Evolutionary conservation across 148 eudicot genomes (phyloP), one percentile per base, ranked within the genome.

Genomic region (Camellia granthamiana): DNA sequence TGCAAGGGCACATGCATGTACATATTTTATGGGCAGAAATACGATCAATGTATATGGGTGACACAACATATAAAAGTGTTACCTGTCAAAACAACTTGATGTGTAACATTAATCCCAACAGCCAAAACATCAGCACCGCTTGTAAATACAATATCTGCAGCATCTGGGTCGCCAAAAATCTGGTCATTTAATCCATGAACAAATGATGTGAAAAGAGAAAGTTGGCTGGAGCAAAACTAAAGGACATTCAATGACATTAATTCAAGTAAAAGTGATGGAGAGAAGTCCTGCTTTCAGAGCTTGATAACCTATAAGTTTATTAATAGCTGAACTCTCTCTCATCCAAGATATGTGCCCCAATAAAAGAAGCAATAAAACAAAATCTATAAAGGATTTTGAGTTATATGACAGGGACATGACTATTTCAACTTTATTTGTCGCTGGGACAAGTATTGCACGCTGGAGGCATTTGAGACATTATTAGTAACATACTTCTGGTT

Each of bases 111-210:
- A 61, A 96, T 82, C 59, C 99, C 99, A 68, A 94, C 90, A 78
- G 94, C 97, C 75, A 93, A 79, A 80, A 96, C 68, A 87, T 96
- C 89, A 82, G 98, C 97, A 78, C 99, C 98, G 38, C 98, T 83
- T 7, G 98, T 94, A 84, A 92, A 93, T 52, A 96, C 99, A 68
- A 93, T 84, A 85, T 96, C 99, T 58, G 97, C 98, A 66, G 99
- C 97, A 61, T 96, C 97, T 80, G 99, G 99, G 83, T 96, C 99
- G 77, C 99, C 97, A 81, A 89, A 92, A 75, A 96, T 90, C 99
- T 96, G 87, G 74, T 79, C 61, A 74, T 62, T 72, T 76, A 84
- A 44, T 72, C 49, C 16, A 44, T 47, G 68, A 79, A 56, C 73
- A 54, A 81, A 87, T 77, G 30, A 55, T 7, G 68, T 75, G 54